These are phyloP conservation scores for Linnemannia elongata DNA, from an alignment of 192 early-diverging fungal genomes.

Conservation along the genomic window DNA sequence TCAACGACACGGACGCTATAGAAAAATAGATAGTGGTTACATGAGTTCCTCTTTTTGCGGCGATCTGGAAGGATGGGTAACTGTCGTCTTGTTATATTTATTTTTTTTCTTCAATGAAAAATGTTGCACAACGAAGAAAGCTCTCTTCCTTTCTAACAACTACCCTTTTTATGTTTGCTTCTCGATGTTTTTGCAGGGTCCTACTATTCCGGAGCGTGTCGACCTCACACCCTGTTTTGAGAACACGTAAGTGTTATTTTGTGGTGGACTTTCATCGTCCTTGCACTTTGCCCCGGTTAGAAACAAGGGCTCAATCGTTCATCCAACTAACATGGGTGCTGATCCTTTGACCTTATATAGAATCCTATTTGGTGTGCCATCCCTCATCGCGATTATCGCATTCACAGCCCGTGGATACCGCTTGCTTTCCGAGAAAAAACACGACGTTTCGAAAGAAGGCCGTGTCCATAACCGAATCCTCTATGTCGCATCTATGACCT, in stretches of 20 bases:
- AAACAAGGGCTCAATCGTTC: neutral
- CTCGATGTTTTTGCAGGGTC: slow-evolving; percentile 11
- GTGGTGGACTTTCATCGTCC: neutral
- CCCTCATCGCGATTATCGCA: slow-evolving; percentile 1
- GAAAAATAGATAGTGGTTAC: neutral
- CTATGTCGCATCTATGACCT: neutral
- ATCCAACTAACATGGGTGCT: neutral
- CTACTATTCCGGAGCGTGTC: slow-evolving; percentile 13
- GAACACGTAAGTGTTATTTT: slow-evolving; percentile 16
- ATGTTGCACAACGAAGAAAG: no score
- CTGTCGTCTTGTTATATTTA: no score
- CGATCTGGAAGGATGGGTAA: no score
- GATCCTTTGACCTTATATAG: slow-evolving; percentile 1
- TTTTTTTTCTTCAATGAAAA: no score
- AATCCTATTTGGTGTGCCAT: slow-evolving; percentile 19
- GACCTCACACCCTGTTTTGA: slow-evolving; percentile 35
- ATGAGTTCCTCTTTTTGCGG: no score
- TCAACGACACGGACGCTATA: neutral
- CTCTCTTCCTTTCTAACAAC: no score
- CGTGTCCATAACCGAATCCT: neutral
- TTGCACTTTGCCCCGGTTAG: neutral
- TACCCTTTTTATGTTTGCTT: neutral
- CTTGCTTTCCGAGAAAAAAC: neutral
- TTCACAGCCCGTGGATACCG: neutral
- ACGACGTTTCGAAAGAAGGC: neutral